Base-by-base conservation (phyloP, 441 rosid species). In the Pelargonium australe region DNA sequence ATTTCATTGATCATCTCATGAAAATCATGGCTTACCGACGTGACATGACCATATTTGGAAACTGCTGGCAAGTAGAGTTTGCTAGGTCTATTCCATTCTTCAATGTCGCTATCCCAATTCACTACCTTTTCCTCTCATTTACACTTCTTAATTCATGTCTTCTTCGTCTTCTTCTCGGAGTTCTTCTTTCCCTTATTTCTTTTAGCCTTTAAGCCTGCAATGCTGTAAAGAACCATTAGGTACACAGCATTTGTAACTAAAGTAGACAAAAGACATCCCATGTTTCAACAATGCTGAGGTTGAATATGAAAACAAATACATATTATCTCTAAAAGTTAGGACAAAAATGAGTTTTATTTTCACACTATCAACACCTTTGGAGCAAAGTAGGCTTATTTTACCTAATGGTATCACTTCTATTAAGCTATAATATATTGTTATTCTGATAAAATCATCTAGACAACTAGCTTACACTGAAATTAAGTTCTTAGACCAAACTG, bases 31-130 rank as follows among this genome's bases (percentile, higher is more conserved):
- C 63, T 58, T 9, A 13, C 20, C 9, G 63, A 58, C 28, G 10
- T 58, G 63, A 58, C 63, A 58, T 58, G 63, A 58, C 63, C 8
- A 23, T 20, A 58, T 19, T 58, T 58, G 63, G 63, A 28, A 58
- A 58, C 63, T 14, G 62, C 62, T 57, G 20, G 62, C 62, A 57
- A 57, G 31, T 58, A 20, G 63, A 19, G 63, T 58, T 58, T 12
- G 31, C 63, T 58, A 23, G 10, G 5, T 19, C 25, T 57, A 17
- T 57, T 57, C 62, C 23, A 57, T 58, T 58, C 63, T 58, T 58
- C 13, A 0, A 17, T 58, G 63, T 58, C 34, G 63, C 11, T 58
- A 17, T 58, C 63, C 20, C 63, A 58, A 12, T 14, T 58, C 20
- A 4, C 31, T 7, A 20, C 31, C 31, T 9, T 58, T 58, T 20